These are phyloP conservation scores for Chlorella variabilis DNA, from an alignment of 163 green algal genomes.

Conservation along the genomic window DNA sequence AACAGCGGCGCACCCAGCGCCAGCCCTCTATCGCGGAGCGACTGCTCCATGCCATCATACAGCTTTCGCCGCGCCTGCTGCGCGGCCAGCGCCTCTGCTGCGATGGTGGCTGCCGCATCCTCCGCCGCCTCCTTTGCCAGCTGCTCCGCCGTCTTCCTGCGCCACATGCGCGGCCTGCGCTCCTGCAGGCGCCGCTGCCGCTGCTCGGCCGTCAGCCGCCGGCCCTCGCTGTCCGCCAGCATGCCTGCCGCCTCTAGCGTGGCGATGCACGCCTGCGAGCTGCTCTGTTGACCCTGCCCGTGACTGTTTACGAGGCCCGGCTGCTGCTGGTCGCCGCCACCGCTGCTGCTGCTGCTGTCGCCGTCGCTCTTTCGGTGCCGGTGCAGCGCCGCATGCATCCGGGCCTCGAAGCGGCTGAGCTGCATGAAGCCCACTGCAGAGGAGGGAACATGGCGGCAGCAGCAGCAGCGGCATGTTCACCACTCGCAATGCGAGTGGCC, in stretches of 20 bases:
- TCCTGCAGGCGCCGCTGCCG: neutral
- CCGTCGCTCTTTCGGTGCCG: neutral
- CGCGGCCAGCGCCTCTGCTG: neutral
- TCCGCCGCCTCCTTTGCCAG: too few species aligned
- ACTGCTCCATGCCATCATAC: constrained; percentile 39
- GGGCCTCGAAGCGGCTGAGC: constrained; percentile 2
- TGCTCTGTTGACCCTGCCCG: too few species aligned
- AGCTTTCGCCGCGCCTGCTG: constrained; percentile 22
- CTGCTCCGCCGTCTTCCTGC: neutral
- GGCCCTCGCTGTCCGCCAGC: neutral
- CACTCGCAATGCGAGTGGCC: too few species aligned
- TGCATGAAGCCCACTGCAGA: constrained; percentile 21
- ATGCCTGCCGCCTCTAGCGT: constrained; percentile 5
- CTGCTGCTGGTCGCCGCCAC: neutral
- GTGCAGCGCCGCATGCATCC: neutral
- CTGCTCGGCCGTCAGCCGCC: constrained; percentile 1
- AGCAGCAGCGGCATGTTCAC: neutral
- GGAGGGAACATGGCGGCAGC: neutral
- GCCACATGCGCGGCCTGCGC: neutral
- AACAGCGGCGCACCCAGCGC: constrained; percentile 15
- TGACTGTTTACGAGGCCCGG: neutral
- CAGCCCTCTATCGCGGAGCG: constrained; percentile 9
- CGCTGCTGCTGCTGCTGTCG: neutral
- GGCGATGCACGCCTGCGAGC: neutral
- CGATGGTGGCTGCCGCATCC: neutral